phyloP scores from a whole-genome alignment of 2,329 filamentous ascomycete genomes.

The Cyanodermella asteris region DNA sequence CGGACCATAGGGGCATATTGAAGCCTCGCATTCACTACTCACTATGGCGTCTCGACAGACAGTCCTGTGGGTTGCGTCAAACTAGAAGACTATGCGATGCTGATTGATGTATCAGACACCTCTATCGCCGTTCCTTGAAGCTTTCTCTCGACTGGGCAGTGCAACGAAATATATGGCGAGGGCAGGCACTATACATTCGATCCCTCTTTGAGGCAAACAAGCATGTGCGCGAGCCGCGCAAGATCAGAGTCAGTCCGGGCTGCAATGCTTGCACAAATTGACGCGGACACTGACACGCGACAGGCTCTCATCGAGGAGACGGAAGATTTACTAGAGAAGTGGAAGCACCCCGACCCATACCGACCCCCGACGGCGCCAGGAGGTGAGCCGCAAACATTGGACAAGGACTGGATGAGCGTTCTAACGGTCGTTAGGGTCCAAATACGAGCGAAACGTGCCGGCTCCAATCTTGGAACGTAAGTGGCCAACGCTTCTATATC shows the following conservation, averaged over 20 bases:
- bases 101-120: conserved; percentile 27
- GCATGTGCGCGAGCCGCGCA: conserved; percentile 59
- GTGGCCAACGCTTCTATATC: no score
- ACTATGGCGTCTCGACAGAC: conserved; percentile 23
- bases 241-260: conserved; percentile 48
- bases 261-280: background rate
- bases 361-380: conserved; percentile 74
- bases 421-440: conserved; percentile 47
- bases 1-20: no score
- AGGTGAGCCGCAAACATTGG: conserved; percentile 33
- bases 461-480: conserved; percentile 60
- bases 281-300: conserved; percentile 6
- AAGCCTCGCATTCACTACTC: no score
- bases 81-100: no score
- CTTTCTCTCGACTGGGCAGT: conserved; percentile 89
- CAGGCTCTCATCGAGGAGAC: conserved; percentile 73
- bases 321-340: conserved; percentile 68
- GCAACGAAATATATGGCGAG: conserved; percentile 79
- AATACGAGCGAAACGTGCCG: conserved; percentile 86
- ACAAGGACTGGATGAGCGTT: background rate
- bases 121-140: conserved; percentile 86
- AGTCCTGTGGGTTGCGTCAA: conserved; percentile 29
- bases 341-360: conserved; percentile 97
- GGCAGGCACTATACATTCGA: conserved; percentile 88
- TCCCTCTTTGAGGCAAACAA: conserved; percentile 88